Percentiles rank a stretch among this genome's conserved stretches.
These are phyloP conservation scores for Chlorella sp. DNA, from an alignment of 139 green algal species.

Conservation along the genomic window DNA sequence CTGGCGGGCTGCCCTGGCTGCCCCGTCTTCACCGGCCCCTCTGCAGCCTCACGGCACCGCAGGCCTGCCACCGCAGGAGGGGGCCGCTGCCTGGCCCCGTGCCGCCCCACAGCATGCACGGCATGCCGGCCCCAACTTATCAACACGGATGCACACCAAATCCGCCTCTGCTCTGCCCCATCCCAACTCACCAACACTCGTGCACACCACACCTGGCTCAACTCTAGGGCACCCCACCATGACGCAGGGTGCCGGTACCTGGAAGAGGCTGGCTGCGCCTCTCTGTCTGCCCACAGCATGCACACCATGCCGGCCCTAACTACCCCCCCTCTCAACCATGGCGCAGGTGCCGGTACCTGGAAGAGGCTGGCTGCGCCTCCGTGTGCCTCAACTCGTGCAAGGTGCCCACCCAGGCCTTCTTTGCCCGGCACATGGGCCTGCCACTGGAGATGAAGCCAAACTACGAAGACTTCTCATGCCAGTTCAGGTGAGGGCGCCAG, in stretches of 20 bases:
- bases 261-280: slow-evolving; percentile 84
- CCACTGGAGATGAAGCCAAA: slow-evolving; percentile 89
- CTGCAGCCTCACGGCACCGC: background rate
- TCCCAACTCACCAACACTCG: too few species aligned
- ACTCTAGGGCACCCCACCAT: too few species aligned
- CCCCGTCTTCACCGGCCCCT: background rate
- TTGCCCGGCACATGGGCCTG: slow-evolving; percentile 88
- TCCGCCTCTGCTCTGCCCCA: too few species aligned
- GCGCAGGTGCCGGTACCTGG: slow-evolving; percentile 86
- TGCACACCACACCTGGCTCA: too few species aligned
- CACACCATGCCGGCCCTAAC: too few species aligned
- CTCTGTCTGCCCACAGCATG: too few species aligned
- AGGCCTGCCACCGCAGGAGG: background rate
- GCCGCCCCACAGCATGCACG: too few species aligned
- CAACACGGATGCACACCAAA: too few species aligned
- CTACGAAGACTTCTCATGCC: slow-evolving; percentile 73
- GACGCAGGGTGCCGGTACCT: slow-evolving; percentile 86
- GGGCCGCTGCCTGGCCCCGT: too few species aligned
- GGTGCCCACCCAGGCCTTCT: slow-evolving; percentile 82
- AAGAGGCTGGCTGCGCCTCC: slow-evolving; percentile 83
- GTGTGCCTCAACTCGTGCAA: slow-evolving; percentile 95
- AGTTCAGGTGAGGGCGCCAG: slow-evolving; percentile 54
- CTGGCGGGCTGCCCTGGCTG: background rate
- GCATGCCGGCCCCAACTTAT: too few species aligned
- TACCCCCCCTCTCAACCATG: too few species aligned